These are phyloP conservation scores for Pseudopyricularia javanii DNA, from an alignment of 2,329 filamentous ascomycete species.

Conservation along the genomic window DNA sequence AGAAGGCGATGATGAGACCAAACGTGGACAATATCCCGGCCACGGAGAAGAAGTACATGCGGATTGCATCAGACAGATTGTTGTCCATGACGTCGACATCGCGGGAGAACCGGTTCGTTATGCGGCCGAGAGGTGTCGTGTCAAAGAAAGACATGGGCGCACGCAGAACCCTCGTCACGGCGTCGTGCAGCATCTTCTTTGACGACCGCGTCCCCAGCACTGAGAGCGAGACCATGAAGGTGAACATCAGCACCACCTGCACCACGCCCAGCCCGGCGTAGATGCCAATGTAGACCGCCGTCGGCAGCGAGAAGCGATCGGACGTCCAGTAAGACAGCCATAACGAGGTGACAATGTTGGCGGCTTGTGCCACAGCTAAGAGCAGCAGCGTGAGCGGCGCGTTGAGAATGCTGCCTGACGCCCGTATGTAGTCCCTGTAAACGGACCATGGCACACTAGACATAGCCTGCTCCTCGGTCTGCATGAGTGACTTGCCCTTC, in stretches of 20 bases:
- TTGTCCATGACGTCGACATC: slow-evolving; percentile 98
- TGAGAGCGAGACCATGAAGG: slow-evolving; percentile 68
- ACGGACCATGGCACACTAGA: slow-evolving; percentile 70
- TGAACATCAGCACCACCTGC: slow-evolving; percentile 67
- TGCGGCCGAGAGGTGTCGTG: slow-evolving; percentile 86
- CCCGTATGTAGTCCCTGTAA: slow-evolving; percentile 64
- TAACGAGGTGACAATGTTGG: slow-evolving; percentile 77
- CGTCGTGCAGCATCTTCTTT: slow-evolving; percentile 67
- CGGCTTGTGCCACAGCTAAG: slow-evolving; percentile 62
- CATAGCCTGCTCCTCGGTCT: slow-evolving; percentile 56
- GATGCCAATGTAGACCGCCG: slow-evolving; percentile 59
- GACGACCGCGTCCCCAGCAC: slow-evolving; percentile 71
- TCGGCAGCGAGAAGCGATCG: slow-evolving; percentile 55
- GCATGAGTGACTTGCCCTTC: slow-evolving; percentile 56
- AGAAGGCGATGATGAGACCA: slow-evolving; percentile 85
- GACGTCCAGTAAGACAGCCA: slow-evolving; percentile 96
- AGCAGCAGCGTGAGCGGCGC: slow-evolving; percentile 51
- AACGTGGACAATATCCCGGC: slow-evolving; percentile 76
- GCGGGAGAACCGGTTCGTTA: slow-evolving; percentile 91
- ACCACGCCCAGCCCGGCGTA: slow-evolving; percentile 59
- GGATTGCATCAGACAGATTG: slow-evolving; percentile 73
- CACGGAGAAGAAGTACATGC: slow-evolving; percentile 84
- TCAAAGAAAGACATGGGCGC: slow-evolving; percentile 90
- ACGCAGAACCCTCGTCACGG: slow-evolving; percentile 64
- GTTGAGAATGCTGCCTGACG: slow-evolving; percentile 60